Evolutionary conservation across 805 yeast genomes (phyloP).

Genomic region (Lachancea lanzarotensis): DNA sequence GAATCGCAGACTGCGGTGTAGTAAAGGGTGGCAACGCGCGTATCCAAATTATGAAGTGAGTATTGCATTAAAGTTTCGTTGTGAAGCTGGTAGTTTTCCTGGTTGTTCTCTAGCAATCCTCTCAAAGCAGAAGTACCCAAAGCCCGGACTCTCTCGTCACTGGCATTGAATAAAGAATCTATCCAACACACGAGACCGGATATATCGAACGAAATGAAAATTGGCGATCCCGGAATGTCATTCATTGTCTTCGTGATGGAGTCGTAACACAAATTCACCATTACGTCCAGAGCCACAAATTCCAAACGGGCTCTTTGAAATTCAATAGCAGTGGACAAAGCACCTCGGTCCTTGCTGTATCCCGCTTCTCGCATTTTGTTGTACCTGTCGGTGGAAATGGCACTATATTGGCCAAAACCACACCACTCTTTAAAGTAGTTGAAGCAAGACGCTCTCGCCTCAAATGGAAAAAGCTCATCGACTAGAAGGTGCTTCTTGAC

Average conservation of each 20-base stretch:
- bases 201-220: constrained; percentile 64
- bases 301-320: constrained; percentile 68
- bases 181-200: constrained; percentile 71
- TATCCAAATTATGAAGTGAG: constrained; percentile 46
- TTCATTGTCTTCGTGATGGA: constrained; percentile 46
- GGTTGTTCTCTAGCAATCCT: constrained; percentile 58
- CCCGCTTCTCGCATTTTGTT: constrained; percentile 41
- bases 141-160: constrained; percentile 49
- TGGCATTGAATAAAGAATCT: constrained; percentile 57
- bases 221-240: constrained; percentile 23
- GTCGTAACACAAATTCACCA: constrained; percentile 80
- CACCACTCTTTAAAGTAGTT: constrained; percentile 90
- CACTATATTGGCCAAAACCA: constrained; percentile 67
- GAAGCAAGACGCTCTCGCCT: constrained; percentile 77
- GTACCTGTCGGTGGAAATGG: constrained; percentile 62
- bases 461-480: constrained; percentile 71
- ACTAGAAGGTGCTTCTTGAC: constrained; percentile 36
- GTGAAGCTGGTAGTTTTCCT: constrained; percentile 44
- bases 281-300: constrained; percentile 66
- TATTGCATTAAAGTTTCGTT: constrained; percentile 65
- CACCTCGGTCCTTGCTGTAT: constrained; percentile 34
- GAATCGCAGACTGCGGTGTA: constrained; percentile 67
- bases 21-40: constrained; percentile 56
- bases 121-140: constrained; percentile 67
- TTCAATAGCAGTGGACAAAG: constrained; percentile 64